Evolutionary conservation across 1,284 basidiomycete genomes (phyloP).

Genomic region (Microbotryum intermedium): DNA sequence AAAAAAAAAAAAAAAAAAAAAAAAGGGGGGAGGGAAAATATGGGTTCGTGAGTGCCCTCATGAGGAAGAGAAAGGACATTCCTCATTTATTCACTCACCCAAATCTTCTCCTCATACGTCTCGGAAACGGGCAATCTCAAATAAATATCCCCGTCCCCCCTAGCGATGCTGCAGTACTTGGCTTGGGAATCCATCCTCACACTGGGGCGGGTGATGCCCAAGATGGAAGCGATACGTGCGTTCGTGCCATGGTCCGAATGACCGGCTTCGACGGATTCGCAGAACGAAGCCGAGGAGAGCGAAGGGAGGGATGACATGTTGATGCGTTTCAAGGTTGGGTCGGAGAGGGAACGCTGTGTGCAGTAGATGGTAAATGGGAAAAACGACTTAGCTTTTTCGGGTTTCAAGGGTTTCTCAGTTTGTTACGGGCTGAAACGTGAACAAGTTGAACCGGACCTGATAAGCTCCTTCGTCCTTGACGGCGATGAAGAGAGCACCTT

Average conservation of each 20-base stretch:
- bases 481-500: slow-evolving; percentile 75
- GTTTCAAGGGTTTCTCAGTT: not conserved
- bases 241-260: slow-evolving; percentile 82
- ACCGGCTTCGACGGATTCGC: slow-evolving; percentile 88
- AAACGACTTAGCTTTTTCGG: not conserved
- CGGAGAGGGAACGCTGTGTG: slow-evolving; percentile 29
- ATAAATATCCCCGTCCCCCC: slow-evolving; percentile 84
- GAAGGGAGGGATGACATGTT: slow-evolving; percentile 35
- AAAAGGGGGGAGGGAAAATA: slow-evolving; percentile 5
- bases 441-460: slow-evolving; percentile 49
- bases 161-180: slow-evolving; percentile 80
- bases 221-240: slow-evolving; percentile 58
- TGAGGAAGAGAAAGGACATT: too few species aligned
- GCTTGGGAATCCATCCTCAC: slow-evolving; percentile 97
- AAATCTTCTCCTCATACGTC: slow-evolving; percentile 81
- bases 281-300: slow-evolving; percentile 55
- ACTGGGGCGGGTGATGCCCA: slow-evolving; percentile 59
- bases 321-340: slow-evolving; percentile 23
- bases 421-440: not conserved
- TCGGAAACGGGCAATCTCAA: slow-evolving; percentile 73
- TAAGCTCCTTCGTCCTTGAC: slow-evolving; percentile 70
- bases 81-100: too few species aligned
- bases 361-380: not conserved
- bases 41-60: not conserved
- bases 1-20: too few species aligned